phyloP scores from a whole-genome alignment of 345 rosid genomes.

The Psidium guajava region DNA sequence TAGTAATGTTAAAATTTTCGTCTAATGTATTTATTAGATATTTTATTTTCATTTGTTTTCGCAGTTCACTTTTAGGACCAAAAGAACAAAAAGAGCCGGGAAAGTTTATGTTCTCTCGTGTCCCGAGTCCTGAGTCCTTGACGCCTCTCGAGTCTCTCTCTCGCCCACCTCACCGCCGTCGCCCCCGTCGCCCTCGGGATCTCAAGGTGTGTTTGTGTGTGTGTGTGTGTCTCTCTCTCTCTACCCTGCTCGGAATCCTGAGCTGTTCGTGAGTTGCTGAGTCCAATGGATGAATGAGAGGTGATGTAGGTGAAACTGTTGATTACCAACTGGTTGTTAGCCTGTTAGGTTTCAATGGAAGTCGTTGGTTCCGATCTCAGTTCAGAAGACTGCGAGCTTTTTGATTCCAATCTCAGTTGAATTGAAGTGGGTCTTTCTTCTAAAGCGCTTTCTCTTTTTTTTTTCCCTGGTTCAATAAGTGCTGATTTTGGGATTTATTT shows the following conservation, averaged over 20 bases:
- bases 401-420: neutral
- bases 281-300: neutral
- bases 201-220: neutral
- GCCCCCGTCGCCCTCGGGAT: neutral
- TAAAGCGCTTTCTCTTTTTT: neutral
- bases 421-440: neutral
- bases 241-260: neutral
- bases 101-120: neutral
- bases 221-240: neutral
- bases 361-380: neutral
- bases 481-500: neutral
- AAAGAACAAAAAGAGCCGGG: neutral
- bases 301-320: neutral
- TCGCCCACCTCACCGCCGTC: neutral
- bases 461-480: neutral
- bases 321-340: neutral
- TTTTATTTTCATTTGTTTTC: neutral
- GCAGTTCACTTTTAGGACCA: neutral
- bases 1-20: neutral
- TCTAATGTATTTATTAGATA: neutral
- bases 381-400: neutral
- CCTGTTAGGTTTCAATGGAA: neutral
- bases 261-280: neutral
- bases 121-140: neutral
- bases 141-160: neutral